Evolutionary conservation across 176 grass and related monocot genomes (phyloP), one percentile per base, ranked within the genome.

Genomic region (Bonia amplexicaulis): DNA sequence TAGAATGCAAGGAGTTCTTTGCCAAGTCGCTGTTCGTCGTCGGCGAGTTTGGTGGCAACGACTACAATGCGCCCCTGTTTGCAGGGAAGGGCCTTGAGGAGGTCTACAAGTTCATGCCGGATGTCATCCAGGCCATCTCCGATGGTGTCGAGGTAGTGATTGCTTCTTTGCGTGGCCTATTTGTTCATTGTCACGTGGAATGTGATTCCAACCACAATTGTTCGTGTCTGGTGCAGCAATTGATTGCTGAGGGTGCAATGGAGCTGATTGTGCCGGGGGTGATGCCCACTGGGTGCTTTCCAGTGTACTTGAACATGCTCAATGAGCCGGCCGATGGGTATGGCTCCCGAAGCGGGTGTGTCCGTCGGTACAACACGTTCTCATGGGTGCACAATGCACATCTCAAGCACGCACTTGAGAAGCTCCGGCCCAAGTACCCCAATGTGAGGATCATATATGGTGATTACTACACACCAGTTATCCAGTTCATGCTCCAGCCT

Each of bases 211-310:
- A 76, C 22, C 26, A 9, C 51, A 61, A 54, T 61, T 75, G 22
- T 78, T 74, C 53, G 14, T 80, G 44, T 23, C 3, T 26, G 52
- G 23, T 74, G 41, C 88, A 99, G 97, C 89, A 89, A 74, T 89
- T 99, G 83, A 99, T 99, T 64, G 80, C 83, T 35, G 89, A 92
- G 70, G 97, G 97, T 11, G 97, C 97, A 25, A 80, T 72, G 84
- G 90, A 99, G n/a, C 49, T 99, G 83, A 89, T 99, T 69, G 93
- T 99, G 23, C 97, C 97, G 17, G 97, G 97, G 40, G 90, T 94
- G 70, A 90, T 94, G 64, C 97, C 97, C 31, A 87, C 88, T 0
- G 97, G 97, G 15, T 99, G 97, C 88, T 96, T 99, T 58, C 89
- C 97, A 0, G 80, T 92, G 47, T 91, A 94, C 61, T 79, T 99